Conservation (phyloP, 2,329 filamentous ascomycete species). For the Capronia coronata region DNA sequence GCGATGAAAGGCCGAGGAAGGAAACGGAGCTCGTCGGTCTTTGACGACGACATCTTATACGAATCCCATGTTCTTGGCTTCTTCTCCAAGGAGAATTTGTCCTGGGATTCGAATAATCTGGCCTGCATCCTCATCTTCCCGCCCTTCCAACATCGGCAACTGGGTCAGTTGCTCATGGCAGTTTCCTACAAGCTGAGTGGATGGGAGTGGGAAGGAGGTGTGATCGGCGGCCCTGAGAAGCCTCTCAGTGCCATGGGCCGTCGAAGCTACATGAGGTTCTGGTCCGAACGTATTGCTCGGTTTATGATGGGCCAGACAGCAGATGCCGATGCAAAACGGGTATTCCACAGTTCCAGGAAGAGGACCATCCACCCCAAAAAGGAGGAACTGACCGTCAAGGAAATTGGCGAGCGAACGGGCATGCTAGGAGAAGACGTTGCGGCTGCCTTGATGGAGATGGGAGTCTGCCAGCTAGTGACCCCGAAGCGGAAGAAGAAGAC, state of each 20-base stretch:
- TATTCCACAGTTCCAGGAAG: conserved; percentile 36
- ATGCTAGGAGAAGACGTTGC: conserved; percentile 82
- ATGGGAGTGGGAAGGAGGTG: conserved; percentile 57
- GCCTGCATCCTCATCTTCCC: conserved; percentile 95
- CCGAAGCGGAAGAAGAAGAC: conserved; percentile 46
- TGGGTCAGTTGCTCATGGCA: conserved; percentile 84
- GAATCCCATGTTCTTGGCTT: conserved; percentile 71
- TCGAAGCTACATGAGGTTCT: conserved; percentile 77
- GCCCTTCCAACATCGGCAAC: conserved; percentile 84
- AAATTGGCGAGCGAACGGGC: conserved; percentile 71
- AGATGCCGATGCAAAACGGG: conserved; percentile 30
- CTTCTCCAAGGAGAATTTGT: conserved; percentile 98
- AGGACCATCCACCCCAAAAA: conserved; percentile 24
- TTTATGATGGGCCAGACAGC: conserved; percentile 39
- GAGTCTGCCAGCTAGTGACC: conserved; percentile 48
- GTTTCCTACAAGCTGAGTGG: conserved; percentile 87
- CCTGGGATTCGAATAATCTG: conserved; percentile 97
- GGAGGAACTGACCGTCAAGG: conserved; percentile 57
- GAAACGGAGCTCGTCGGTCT: conserved; percentile 21
- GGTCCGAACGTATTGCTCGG: conserved; percentile 77
- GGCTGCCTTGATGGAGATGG: conserved; percentile 71
- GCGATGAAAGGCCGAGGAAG: conserved; percentile 19
- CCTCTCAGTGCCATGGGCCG: conserved; percentile 80
- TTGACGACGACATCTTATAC: conserved; percentile 31
- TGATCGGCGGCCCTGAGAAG: conserved; percentile 88